Evolutionary conservation across 129 eudicot species (phyloP).

Genomic region (Centrapalus pauciflorus): DNA sequence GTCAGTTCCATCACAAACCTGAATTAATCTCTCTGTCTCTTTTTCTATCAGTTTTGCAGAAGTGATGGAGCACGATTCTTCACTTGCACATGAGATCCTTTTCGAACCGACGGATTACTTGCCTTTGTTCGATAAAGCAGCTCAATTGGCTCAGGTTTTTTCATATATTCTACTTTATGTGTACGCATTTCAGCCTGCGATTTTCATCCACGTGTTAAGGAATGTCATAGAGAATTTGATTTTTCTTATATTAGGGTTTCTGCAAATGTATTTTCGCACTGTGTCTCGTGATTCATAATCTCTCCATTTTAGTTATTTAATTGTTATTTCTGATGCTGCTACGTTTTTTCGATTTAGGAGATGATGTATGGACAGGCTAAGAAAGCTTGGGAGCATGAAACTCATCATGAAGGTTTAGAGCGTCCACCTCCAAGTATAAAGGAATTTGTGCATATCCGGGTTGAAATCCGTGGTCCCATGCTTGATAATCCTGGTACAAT

Average conservation of each 20-base stretch:
- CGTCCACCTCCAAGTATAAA: constrained; percentile 35
- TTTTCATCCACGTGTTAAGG: background rate
- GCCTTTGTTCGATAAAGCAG: constrained; percentile 50
- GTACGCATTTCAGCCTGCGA: background rate
- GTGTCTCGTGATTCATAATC: background rate
- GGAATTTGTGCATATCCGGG: constrained; percentile 69
- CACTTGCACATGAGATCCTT: constrained; percentile 53
- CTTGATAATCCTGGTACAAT: constrained; percentile 69
- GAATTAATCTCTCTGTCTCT: background rate
- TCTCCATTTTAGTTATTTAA: background rate
- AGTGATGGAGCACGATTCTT: constrained; percentile 57
- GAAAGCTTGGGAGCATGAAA: constrained; percentile 24
- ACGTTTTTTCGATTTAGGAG: constrained; percentile 30
- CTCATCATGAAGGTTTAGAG: constrained; percentile 6
- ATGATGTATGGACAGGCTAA: constrained; percentile 21
- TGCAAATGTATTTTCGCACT: background rate
- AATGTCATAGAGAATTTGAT: background rate
- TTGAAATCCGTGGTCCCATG: constrained; percentile 71
- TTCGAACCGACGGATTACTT: constrained; percentile 43
- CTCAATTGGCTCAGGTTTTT: constrained; percentile 70
- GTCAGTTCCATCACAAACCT: background rate
- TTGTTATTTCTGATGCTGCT: constrained; percentile 1
- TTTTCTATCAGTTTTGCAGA: constrained; percentile 59
- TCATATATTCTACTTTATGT: background rate
- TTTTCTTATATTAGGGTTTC: constrained; percentile 12